Percentiles rank a stretch among this genome's conserved stretches.
These are phyloP conservation scores for Mycena chlorophos DNA, from an alignment of 768 basidiomycete species.

Conservation along the genomic window DNA sequence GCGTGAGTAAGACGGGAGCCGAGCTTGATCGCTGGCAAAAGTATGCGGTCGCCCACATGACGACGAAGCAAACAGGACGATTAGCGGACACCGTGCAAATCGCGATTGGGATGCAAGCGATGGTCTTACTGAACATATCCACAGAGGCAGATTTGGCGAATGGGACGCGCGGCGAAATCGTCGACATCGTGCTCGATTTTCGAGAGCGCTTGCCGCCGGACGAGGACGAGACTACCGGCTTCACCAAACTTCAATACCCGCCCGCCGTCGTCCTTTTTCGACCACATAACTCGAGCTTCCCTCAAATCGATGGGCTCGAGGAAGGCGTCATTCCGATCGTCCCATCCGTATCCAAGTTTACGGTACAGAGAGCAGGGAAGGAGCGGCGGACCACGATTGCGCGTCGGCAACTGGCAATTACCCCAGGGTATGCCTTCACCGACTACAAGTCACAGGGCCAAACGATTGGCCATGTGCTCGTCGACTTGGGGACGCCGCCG, in stretches of 20 bases:
- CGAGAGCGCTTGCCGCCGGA: conserved; percentile 14
- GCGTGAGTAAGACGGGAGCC: conserved; percentile 4
- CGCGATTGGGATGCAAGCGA: conserved; percentile 31
- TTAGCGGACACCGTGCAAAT: conserved; percentile 24
- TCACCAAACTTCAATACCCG: conserved; percentile 23
- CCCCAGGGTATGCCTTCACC: conserved; percentile 42
- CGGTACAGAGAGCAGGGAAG: conserved; percentile 15
- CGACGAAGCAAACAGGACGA: background rate
- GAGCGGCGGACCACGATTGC: conserved; percentile 8
- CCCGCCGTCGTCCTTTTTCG: conserved; percentile 30
- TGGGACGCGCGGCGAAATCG: conserved; percentile 27
- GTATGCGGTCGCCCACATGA: background rate
- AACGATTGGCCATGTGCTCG: conserved; percentile 36
- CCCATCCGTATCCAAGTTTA: conserved; percentile 21
- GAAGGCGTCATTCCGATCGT: conserved; percentile 29
- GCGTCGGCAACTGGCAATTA: conserved; percentile 32
- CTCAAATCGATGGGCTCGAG: conserved; percentile 26
- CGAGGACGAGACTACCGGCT: background rate
- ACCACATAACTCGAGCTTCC: conserved; percentile 25
- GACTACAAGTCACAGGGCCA: conserved; percentile 46
- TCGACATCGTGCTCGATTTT: conserved; percentile 29
- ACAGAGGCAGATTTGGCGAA: conserved; percentile 38
- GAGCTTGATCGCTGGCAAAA: conserved; percentile 10
- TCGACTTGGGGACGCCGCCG: conserved; percentile 40
- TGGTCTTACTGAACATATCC: conserved; percentile 34